Conservation (phyloP, 1,284 basidiomycete genomes). For the Sporisorium scitamineum region DNA sequence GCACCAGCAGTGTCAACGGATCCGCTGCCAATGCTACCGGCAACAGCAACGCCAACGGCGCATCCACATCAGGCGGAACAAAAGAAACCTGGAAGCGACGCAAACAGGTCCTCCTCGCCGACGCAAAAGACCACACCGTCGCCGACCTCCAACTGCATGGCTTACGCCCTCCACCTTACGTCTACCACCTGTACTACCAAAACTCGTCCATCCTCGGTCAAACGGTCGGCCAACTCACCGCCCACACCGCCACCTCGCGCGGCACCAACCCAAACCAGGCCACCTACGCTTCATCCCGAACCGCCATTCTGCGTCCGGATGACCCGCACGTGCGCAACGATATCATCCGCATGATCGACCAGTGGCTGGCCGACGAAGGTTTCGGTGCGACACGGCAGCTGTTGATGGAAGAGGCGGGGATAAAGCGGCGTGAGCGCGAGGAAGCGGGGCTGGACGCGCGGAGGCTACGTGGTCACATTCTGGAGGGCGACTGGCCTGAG, state of each 20-base stretch:
- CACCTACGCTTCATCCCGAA: conserved; percentile 43
- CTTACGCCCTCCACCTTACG: conserved; percentile 49
- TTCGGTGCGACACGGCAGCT: conserved; percentile 69
- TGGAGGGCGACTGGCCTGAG: conserved; percentile 72
- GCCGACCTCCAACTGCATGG: conserved; percentile 61
- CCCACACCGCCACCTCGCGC: conserved; percentile 21
- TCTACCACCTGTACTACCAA: conserved; percentile 43
- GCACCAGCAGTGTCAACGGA: conserved; percentile 1
- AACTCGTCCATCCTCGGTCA: conserved; percentile 45
- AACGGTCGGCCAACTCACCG: conserved; percentile 34
- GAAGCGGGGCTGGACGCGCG: conserved; percentile 68
- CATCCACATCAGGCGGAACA: conserved; percentile 29
- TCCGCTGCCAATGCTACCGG: neutral
- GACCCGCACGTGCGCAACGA: conserved; percentile 59
- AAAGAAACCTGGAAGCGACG: conserved; percentile 59
- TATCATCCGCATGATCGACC: conserved; percentile 68
- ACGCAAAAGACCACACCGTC: conserved; percentile 55
- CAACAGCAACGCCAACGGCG: conserved; percentile 6
- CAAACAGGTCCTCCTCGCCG: conserved; percentile 54
- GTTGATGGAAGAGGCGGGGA: conserved; percentile 70
- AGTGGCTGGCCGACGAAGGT: conserved; percentile 71
- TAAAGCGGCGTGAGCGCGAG: conserved; percentile 62
- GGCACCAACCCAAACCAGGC: conserved; percentile 38
- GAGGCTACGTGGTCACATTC: conserved; percentile 70
- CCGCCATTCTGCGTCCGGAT: conserved; percentile 61